phyloP scores from a whole-genome alignment of 2,329 filamentous ascomycete genomes.

The Conoideocrella luteorostrata region DNA sequence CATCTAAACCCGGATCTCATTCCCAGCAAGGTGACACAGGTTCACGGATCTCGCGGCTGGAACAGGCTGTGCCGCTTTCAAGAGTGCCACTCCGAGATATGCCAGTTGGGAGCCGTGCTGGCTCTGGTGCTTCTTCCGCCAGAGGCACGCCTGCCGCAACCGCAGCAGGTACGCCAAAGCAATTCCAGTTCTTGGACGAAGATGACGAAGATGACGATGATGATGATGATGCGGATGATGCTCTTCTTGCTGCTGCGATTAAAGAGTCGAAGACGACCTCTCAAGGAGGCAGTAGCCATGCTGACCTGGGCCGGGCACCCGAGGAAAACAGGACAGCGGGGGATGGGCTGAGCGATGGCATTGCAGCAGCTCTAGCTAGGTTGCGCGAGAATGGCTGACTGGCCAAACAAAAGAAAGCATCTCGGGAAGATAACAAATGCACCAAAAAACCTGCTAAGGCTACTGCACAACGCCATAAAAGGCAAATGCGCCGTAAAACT shows the following conservation, averaged over 20 bases:
- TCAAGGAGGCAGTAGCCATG: constrained; percentile 16
- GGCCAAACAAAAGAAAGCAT: no score
- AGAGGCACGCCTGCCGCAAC: constrained; percentile 1
- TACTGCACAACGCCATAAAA: background rate
- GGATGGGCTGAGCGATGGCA: constrained; percentile 46
- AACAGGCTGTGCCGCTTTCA: constrained; percentile 34
- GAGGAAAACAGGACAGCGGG: constrained; percentile 3
- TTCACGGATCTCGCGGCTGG: constrained; percentile 22
- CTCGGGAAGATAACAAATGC: no score
- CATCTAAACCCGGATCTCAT: constrained; percentile 9
- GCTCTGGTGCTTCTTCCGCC: constrained; percentile 6
- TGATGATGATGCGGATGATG: constrained; percentile 37
- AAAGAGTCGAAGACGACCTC: constrained; percentile 39
- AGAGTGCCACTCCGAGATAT: constrained; percentile 36
- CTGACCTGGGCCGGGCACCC: constrained; percentile 9
- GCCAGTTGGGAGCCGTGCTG: constrained; percentile 13
- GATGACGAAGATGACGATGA: constrained; percentile 41
- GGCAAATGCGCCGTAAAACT: constrained; percentile 7
- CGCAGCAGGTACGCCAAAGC: constrained; percentile 15
- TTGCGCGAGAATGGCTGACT: constrained; percentile 38
- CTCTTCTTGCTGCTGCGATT: constrained; percentile 38
- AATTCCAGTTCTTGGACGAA: constrained; percentile 34
- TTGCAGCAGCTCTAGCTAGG: constrained; percentile 55
- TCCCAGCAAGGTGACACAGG: constrained; percentile 12
- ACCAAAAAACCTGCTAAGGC: no score